These are phyloP conservation scores for Henckelia pumila DNA, from an alignment of 257 asterid species.

Conservation along the genomic window DNA sequence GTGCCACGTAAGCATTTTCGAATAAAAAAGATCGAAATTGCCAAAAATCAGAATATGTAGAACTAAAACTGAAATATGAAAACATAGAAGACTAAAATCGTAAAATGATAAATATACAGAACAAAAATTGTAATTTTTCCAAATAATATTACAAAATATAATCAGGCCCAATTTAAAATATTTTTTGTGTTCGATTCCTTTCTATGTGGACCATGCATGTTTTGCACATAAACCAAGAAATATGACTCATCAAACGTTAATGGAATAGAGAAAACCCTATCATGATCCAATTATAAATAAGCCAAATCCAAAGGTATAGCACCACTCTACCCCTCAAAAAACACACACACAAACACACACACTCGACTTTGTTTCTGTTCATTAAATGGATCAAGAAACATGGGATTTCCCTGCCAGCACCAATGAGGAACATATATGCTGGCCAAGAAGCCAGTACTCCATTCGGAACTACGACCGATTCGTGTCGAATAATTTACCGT, in stretches of 20 bases:
- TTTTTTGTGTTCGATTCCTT: not conserved
- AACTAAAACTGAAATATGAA: too few relatives aligned
- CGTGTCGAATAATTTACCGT: conserved; percentile 18
- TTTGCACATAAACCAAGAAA: not conserved
- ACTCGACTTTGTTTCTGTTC: not conserved
- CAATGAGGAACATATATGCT: conserved; percentile 28
- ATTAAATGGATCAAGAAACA: conserved; percentile 31
- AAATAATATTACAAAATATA: too few relatives aligned
- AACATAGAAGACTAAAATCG: too few relatives aligned
- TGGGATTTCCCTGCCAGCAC: conserved; percentile 19
- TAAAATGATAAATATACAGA: too few relatives aligned
- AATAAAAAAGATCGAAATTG: too few relatives aligned
- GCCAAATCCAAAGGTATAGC: not conserved
- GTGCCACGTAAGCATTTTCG: too few relatives aligned
- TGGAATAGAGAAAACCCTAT: not conserved
- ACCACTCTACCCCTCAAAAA: not conserved
- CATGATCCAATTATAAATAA: not conserved
- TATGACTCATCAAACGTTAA: not conserved
- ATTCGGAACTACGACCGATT: conserved; percentile 37
- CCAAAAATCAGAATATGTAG: too few relatives aligned
- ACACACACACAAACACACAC: conserved; percentile 14
- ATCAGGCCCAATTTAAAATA: too few relatives aligned
- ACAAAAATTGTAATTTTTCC: too few relatives aligned
- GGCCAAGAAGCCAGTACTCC: conserved; percentile 40
- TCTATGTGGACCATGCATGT: not conserved